Evolutionary conservation across 768 basidiomycete species (phyloP).

Genomic region (Trametopsis cervina): DNA sequence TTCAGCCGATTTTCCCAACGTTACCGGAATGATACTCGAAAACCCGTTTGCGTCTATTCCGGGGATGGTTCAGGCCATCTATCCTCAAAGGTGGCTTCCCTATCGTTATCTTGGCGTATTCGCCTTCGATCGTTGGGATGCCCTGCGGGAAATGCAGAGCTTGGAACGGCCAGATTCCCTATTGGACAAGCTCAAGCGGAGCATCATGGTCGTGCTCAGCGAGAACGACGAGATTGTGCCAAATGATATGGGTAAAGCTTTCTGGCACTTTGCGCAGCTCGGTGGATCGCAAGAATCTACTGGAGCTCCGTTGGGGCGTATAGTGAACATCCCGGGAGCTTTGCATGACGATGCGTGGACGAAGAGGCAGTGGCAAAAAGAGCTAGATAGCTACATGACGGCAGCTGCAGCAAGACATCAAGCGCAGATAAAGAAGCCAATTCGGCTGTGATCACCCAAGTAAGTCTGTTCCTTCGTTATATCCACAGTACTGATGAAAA

Average conservation of each 20-base stretch:
- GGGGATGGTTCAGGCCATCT: constrained; percentile 39
- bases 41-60: constrained; percentile 44
- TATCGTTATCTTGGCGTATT: constrained; percentile 41
- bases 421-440: too few species aligned
- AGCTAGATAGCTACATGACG: constrained; percentile 21
- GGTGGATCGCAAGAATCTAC: neutral
- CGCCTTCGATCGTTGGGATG: constrained; percentile 43
- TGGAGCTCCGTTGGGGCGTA: neutral
- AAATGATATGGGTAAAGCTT: constrained; percentile 26
- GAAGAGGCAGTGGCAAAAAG: constrained; percentile 24
- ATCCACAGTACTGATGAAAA: too few species aligned
- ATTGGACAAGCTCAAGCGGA: constrained; percentile 14
- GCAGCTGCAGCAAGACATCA: too few species aligned
- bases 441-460: too few species aligned
- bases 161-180: constrained; percentile 4
- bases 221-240: constrained; percentile 43
- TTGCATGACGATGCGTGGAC: constrained; percentile 35
- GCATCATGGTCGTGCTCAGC: constrained; percentile 32
- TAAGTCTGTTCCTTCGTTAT: too few species aligned
- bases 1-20: constrained; percentile 8
- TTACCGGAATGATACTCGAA: constrained; percentile 38
- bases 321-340: constrained; percentile 25
- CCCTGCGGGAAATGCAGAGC: constrained; percentile 22
- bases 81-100: constrained; percentile 41
- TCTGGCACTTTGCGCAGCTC: constrained; percentile 15